phyloP scores from a whole-genome alignment of 371 early-diverging fungal genomes.

The Saksenaea oblongispora region DNA sequence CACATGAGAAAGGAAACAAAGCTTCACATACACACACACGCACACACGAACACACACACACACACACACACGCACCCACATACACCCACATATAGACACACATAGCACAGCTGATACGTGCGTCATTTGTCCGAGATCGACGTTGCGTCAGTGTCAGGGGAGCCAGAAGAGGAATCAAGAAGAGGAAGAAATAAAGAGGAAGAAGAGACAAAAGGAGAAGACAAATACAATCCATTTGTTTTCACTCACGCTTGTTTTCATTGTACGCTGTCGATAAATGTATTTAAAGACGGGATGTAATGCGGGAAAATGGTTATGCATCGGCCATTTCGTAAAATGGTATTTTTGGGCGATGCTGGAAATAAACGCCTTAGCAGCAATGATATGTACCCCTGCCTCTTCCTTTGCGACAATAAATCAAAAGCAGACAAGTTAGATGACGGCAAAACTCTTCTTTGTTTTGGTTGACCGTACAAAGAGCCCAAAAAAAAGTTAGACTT shows the following conservation, averaged over 20 bases:
- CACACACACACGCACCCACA: too few relatives aligned
- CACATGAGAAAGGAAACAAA: neutral
- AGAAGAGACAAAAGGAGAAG: neutral
- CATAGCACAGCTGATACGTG: neutral
- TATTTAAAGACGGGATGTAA: neutral
- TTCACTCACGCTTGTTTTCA: too few relatives aligned
- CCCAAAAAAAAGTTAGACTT: too few relatives aligned
- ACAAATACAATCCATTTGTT: too few relatives aligned
- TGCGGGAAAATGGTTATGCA: constrained; percentile 2
- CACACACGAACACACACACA: too few relatives aligned
- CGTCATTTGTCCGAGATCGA: constrained; percentile 1
- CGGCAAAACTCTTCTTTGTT: too few relatives aligned
- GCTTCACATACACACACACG: too few relatives aligned
- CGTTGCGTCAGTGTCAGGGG: neutral
- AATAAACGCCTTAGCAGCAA: neutral
- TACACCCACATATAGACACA: too few relatives aligned
- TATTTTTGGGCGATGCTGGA: neutral
- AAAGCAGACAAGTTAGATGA: too few relatives aligned
- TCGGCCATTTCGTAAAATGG: neutral
- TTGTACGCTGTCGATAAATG: neutral
- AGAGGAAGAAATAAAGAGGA: neutral
- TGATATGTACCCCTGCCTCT: neutral
- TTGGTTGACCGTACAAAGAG: too few relatives aligned
- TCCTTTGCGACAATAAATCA: neutral
- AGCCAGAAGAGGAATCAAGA: neutral